Conservation (phyloP, 2,329 filamentous ascomycete genomes). For the Penicillium psychrosexuale region DNA sequence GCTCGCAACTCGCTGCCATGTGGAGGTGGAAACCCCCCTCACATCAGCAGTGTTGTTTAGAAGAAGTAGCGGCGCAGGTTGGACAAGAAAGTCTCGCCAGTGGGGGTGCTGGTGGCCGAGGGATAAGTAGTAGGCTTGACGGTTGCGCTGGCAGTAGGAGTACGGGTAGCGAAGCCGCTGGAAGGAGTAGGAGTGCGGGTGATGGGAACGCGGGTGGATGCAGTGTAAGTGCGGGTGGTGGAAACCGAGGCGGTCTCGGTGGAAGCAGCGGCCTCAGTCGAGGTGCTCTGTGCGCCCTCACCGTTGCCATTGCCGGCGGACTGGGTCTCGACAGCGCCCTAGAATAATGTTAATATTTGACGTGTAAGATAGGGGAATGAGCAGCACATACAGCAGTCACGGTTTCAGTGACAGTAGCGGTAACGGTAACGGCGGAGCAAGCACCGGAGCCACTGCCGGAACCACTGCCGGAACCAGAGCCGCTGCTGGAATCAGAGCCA, state of each 20-base stretch:
- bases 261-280: constrained; percentile 1
- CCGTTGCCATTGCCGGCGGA: neutral
- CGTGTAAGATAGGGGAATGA: neutral
- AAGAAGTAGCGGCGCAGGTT: constrained; percentile 28
- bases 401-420: constrained; percentile 35
- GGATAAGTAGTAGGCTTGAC: neutral
- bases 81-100: constrained; percentile 25
- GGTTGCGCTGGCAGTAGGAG: constrained; percentile 7
- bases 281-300: constrained; percentile 1
- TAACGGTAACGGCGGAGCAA: constrained; percentile 27
- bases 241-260: neutral
- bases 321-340: constrained; percentile 6
- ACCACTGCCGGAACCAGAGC: constrained; percentile 4
- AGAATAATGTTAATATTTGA: neutral
- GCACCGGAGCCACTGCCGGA: constrained; percentile 8
- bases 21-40: constrained; percentile 3
- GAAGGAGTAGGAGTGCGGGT: constrained; percentile 8
- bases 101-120: constrained; percentile 23
- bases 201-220: constrained; percentile 17
- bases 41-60: constrained; percentile 9
- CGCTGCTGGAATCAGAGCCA: constrained; percentile 10
- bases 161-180: constrained; percentile 34
- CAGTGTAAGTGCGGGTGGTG: constrained; percentile 11
- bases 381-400: constrained; percentile 35
- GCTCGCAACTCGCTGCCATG: constrained; percentile 6